Evolutionary conservation across 1,139 yeast species (phyloP).

Genomic region (Pichia sp.): DNA sequence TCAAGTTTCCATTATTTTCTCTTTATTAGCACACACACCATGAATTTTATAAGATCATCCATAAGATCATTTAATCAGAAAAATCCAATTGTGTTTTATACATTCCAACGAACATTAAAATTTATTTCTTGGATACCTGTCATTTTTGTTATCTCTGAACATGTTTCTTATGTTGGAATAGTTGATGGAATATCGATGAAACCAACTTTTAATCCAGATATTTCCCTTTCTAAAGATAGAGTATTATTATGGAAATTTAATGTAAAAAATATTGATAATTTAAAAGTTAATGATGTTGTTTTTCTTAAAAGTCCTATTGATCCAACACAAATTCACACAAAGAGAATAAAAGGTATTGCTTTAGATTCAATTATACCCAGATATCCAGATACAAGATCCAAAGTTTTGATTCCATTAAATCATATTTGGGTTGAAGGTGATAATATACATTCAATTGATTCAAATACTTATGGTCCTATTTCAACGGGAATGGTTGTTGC

Average conservation of each 20-base stretch:
- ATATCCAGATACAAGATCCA: constrained; percentile 57
- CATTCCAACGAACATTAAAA: constrained; percentile 25
- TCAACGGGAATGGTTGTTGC: constrained; percentile 75
- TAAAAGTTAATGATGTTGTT: constrained; percentile 65
- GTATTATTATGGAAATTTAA: constrained; percentile 66
- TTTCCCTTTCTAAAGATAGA: constrained; percentile 46
- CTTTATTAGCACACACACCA: background rate
- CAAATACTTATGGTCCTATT: constrained; percentile 80
- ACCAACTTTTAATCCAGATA: constrained; percentile 70
- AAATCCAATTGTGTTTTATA: constrained; percentile 19
- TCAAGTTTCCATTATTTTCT: too few relatives aligned
- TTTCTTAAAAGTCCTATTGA: constrained; percentile 73
- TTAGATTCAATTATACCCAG: constrained; percentile 50
- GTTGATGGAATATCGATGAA: constrained; percentile 86
- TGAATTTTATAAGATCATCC: constrained; percentile 2
- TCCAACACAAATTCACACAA: constrained; percentile 68
- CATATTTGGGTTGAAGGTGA: constrained; percentile 97
- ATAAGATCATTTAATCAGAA: background rate
- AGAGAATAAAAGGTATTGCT: constrained; percentile 61
- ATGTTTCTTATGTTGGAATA: constrained; percentile 66
- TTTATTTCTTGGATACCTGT: constrained; percentile 73
- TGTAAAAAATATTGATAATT: constrained; percentile 39
- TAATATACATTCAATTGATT: constrained; percentile 74
- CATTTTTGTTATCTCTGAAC: constrained; percentile 58
- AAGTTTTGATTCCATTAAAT: constrained; percentile 61